Evolutionary conservation across 2,329 filamentous ascomycete genomes (phyloP).

Genomic region (Lasiodiplodia hormozganensis): DNA sequence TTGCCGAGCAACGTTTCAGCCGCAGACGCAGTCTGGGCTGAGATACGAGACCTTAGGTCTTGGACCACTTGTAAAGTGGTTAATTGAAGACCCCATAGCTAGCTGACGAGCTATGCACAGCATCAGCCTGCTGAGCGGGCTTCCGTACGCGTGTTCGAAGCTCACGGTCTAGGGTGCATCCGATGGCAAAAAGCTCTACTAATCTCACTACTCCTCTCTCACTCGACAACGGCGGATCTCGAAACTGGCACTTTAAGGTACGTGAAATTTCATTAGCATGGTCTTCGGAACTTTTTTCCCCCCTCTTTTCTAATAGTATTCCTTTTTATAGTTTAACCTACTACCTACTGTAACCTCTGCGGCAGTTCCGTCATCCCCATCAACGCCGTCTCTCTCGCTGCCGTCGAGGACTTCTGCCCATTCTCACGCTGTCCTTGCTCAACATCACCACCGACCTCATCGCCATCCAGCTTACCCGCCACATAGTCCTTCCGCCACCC

Average conservation of each 20-base stretch:
- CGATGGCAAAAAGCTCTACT: neutral
- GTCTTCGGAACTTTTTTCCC: conserved; percentile 2
- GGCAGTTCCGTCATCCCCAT: neutral
- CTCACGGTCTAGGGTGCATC: neutral
- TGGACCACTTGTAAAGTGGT: too few relatives aligned
- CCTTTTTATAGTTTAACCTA: too few relatives aligned
- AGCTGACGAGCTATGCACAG: neutral
- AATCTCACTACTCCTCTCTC: neutral
- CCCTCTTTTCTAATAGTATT: too few relatives aligned
- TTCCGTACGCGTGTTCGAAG: too few relatives aligned
- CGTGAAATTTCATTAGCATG: neutral
- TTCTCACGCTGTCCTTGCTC: neutral
- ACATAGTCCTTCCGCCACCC: neutral
- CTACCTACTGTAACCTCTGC: neutral
- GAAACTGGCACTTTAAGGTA: neutral
- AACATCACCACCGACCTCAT: neutral
- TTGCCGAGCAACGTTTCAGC: too few relatives aligned
- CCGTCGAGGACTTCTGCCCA: neutral
- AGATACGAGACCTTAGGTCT: too few relatives aligned
- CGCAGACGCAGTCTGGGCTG: too few relatives aligned
- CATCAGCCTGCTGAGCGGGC: too few relatives aligned
- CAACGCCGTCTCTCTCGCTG: neutral
- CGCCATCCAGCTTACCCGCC: neutral
- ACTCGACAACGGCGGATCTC: neutral
- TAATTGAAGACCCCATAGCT: too few relatives aligned